phyloP scores from a whole-genome alignment of 306 rosid genomes.

The Styphnolobium japonicum region DNA sequence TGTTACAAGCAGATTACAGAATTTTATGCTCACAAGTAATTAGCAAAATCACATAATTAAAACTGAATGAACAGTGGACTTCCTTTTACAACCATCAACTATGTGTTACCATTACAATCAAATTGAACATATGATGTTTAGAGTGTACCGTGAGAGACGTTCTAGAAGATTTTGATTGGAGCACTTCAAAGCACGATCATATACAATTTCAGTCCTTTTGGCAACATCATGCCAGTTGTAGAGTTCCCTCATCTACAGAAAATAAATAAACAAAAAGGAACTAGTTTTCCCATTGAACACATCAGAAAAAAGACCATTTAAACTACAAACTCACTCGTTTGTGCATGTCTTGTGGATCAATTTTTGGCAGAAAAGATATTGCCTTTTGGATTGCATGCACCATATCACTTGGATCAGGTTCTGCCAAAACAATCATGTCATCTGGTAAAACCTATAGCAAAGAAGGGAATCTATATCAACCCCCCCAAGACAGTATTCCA shows the following conservation, averaged over 20 bases:
- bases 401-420: slow-evolving; percentile 88
- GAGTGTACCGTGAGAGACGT: slow-evolving; percentile 68
- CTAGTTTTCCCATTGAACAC: slow-evolving; percentile 20
- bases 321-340: slow-evolving; percentile 61
- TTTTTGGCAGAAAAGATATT: slow-evolving; percentile 65
- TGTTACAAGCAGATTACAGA: slow-evolving; percentile 8
- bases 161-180: slow-evolving; percentile 62
- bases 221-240: slow-evolving; percentile 96
- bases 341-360: slow-evolving; percentile 84
- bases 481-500: not conserved
- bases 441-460: slow-evolving; percentile 79
- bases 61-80: slow-evolving; percentile 1
- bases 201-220: slow-evolving; percentile 79
- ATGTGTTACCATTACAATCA: not conserved
- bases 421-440: slow-evolving; percentile 90
- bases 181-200: slow-evolving; percentile 75
- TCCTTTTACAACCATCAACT: slow-evolving; percentile 2
- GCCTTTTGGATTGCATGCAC: slow-evolving; percentile 74
- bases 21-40: not conserved
- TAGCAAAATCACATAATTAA: not conserved
- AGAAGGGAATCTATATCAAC: slow-evolving; percentile 23
- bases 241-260: slow-evolving; percentile 62
- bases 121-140: slow-evolving; percentile 14
- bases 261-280: not conserved
- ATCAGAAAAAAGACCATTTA: slow-evolving; percentile 18